These are phyloP conservation scores for Hysterium pulicare DNA, from an alignment of 2,329 filamentous ascomycete species.

Conservation along the genomic window DNA sequence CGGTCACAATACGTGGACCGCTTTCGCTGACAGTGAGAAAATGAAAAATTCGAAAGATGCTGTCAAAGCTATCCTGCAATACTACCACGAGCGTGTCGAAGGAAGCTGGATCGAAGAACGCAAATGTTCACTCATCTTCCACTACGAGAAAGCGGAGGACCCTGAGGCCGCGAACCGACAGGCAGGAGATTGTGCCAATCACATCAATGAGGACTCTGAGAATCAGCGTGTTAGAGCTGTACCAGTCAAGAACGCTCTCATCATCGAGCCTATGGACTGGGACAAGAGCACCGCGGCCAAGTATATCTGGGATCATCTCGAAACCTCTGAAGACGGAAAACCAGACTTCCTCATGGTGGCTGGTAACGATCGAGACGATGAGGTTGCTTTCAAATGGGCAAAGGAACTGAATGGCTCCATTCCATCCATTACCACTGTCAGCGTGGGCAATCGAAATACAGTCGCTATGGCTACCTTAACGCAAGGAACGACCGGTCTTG, in stretches of 20 bases:
- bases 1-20: constrained; percentile 65
- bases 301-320: constrained; percentile 60
- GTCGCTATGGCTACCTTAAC: constrained; percentile 82
- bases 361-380: constrained; percentile 89
- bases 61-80: constrained; percentile 77
- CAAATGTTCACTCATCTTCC: constrained; percentile 88
- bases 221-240: constrained; percentile 80
- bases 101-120: constrained; percentile 85
- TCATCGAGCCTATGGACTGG: constrained; percentile 81
- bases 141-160: constrained; percentile 81
- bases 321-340: constrained; percentile 11
- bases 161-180: constrained; percentile 70
- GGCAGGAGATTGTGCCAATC: constrained; percentile 84
- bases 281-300: constrained; percentile 83
- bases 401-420: constrained; percentile 61
- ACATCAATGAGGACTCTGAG: constrained; percentile 92
- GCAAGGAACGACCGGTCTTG: constrained; percentile 76
- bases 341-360: constrained; percentile 85
- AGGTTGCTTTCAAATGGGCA: constrained; percentile 92
- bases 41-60: constrained; percentile 78
- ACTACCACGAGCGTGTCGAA: constrained; percentile 86
- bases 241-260: constrained; percentile 72
- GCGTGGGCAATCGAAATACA: constrained; percentile 81
- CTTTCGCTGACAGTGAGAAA: constrained; percentile 69
- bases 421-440: constrained; percentile 74